Evolutionary conservation across 257 asterid species (phyloP).

Genomic region (Knoxia roxburghii): DNA sequence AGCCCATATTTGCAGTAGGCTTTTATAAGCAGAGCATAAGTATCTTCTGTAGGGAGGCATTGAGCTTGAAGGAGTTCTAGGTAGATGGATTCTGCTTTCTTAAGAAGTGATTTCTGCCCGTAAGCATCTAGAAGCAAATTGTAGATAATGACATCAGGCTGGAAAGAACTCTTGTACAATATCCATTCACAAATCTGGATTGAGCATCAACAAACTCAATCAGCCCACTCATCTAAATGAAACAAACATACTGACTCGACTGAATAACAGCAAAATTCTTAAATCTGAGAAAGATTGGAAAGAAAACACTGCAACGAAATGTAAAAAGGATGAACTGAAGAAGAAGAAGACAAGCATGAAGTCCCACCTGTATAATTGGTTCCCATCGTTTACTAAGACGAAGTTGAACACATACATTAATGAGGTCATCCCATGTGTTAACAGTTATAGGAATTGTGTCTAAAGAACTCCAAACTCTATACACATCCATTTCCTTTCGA

Average conservation of each 20-base stretch:
- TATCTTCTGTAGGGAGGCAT: constrained; percentile 82
- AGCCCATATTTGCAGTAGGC: constrained; percentile 60
- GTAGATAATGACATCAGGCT: constrained; percentile 73
- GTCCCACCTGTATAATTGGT: constrained; percentile 48
- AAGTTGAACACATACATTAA: constrained; percentile 67
- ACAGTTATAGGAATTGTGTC: constrained; percentile 62
- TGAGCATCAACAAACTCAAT: constrained; percentile 12
- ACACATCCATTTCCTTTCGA: constrained; percentile 42
- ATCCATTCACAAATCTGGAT: constrained; percentile 80
- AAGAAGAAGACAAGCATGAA: neutral
- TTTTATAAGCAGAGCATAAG: constrained; percentile 73
- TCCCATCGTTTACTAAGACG: constrained; percentile 79
- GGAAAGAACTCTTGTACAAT: constrained; percentile 56
- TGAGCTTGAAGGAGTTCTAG: constrained; percentile 58
- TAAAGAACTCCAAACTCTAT: constrained; percentile 52
- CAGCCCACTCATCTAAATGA: neutral
- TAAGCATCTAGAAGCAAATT: constrained; percentile 85
- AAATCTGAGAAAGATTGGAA: neutral
- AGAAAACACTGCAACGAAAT: too few relatives aligned
- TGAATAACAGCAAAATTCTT: neutral
- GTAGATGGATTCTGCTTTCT: constrained; percentile 69
- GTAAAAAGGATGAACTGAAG: too few relatives aligned
- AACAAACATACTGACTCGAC: neutral
- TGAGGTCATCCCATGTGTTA: constrained; percentile 72
- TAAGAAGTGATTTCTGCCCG: constrained; percentile 45